Conservation (phyloP, 2,329 filamentous ascomycete genomes). For the Sclerotinia glacialis region DNA sequence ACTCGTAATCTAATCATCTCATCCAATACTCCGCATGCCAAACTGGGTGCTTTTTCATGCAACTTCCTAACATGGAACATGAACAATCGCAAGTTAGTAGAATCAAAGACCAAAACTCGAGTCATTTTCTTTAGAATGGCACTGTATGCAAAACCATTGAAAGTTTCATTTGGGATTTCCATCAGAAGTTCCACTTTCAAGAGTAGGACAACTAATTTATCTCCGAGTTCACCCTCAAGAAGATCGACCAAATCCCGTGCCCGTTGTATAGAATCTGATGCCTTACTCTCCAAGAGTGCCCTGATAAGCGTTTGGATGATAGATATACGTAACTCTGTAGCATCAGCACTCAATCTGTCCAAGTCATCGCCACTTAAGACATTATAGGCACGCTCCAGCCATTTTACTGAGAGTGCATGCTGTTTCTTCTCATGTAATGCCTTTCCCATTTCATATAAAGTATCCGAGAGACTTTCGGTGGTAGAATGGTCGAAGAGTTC, state of each 20-base stretch:
- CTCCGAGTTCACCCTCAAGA: constrained; percentile 61
- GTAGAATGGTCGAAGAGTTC: constrained; percentile 47
- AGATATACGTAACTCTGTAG: constrained; percentile 61
- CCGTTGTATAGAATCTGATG: constrained; percentile 46
- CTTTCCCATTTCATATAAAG: constrained; percentile 71
- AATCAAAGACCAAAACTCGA: constrained; percentile 55
- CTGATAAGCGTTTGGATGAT: constrained; percentile 64
- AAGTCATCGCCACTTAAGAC: constrained; percentile 55
- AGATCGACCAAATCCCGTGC: constrained; percentile 57
- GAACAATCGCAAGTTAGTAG: constrained; percentile 62
- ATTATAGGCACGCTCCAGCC: constrained; percentile 68
- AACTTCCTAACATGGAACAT: constrained; percentile 67
- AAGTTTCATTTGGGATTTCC: constrained; percentile 46
- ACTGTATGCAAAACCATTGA: constrained; percentile 50
- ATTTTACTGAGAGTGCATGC: constrained; percentile 58
- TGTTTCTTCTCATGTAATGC: constrained; percentile 53
- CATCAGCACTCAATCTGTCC: constrained; percentile 56
- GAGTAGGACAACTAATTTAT: constrained; percentile 63
- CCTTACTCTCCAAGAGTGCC: constrained; percentile 50
- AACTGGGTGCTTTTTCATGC: constrained; percentile 50
- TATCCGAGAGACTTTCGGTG: constrained; percentile 62
- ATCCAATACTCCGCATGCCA: constrained; percentile 55
- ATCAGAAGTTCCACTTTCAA: constrained; percentile 67
- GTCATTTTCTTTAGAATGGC: constrained; percentile 61
- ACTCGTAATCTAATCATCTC: constrained; percentile 61